These are phyloP conservation scores for Ramaria sp. DNA, from an alignment of 768 basidiomycete genomes.

Conservation along the genomic window DNA sequence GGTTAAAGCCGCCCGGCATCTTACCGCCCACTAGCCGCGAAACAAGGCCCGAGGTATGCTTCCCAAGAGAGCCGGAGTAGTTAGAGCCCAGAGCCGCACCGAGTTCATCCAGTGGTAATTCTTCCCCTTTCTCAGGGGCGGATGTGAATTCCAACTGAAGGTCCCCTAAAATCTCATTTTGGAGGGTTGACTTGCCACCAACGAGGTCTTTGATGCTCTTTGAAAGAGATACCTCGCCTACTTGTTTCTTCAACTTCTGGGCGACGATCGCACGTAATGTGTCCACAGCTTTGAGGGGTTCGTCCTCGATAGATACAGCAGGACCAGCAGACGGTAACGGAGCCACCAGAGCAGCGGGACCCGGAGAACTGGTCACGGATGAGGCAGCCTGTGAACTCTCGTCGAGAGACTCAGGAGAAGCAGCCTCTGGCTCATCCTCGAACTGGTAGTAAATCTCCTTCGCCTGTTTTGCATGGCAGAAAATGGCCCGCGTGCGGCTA, in stretches of 20 bases:
- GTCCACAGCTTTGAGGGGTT: slow-evolving; percentile 83
- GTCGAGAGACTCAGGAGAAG: slow-evolving; percentile 25
- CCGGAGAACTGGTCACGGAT: slow-evolving; percentile 26
- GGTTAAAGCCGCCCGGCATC: slow-evolving; percentile 98
- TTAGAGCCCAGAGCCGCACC: slow-evolving; percentile 76
- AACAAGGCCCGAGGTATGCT: slow-evolving; percentile 83
- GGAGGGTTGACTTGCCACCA: slow-evolving; percentile 95
- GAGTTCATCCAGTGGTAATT: slow-evolving; percentile 91
- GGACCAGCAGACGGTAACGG: slow-evolving; percentile 39
- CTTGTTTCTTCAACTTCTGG: slow-evolving; percentile 95
- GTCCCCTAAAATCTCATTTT: slow-evolving; percentile 97
- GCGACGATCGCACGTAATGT: slow-evolving; percentile 83
- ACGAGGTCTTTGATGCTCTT: slow-evolving; percentile 99
- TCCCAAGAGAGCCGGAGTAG: slow-evolving; percentile 80
- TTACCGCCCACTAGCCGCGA: slow-evolving; percentile 90
- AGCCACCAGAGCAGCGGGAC: slow-evolving; percentile 27
- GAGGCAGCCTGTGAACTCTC: slow-evolving; percentile 29
- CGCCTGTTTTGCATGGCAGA: slow-evolving; percentile 89
- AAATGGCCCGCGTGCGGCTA: slow-evolving; percentile 66
- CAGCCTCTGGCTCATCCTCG: slow-evolving; percentile 64
- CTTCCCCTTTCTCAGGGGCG: slow-evolving; percentile 97
- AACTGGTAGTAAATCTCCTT: slow-evolving; percentile 98
- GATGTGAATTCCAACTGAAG: slow-evolving; percentile 90
- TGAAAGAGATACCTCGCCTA: slow-evolving; percentile 77
- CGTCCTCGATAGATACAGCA: slow-evolving; percentile 75